phyloP scores from a whole-genome alignment of 1,139 yeast species.

The Pichia sp. region DNA sequence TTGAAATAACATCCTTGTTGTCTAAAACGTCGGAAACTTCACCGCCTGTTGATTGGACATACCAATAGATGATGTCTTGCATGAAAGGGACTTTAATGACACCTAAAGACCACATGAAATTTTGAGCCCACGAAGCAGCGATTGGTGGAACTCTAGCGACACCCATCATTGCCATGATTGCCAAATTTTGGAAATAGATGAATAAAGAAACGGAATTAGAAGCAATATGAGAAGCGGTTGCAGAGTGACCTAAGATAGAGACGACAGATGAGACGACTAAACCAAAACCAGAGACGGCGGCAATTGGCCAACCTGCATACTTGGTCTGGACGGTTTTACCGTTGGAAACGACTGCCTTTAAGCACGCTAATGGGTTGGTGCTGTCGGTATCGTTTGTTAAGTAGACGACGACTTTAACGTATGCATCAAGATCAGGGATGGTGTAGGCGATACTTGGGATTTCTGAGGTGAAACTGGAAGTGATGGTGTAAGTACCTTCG shows the following conservation, averaged over 20 bases:
- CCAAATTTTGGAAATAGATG: slow-evolving; percentile 90
- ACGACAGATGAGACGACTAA: slow-evolving; percentile 83
- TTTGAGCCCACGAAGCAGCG: slow-evolving; percentile 98
- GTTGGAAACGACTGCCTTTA: slow-evolving; percentile 81
- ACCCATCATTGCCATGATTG: slow-evolving; percentile 95
- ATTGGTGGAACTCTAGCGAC: slow-evolving; percentile 92
- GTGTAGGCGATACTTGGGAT: slow-evolving; percentile 87
- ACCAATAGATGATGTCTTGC: slow-evolving; percentile 90
- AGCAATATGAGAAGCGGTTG: slow-evolving; percentile 96
- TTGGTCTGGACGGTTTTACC: slow-evolving; percentile 94
- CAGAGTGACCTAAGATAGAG: slow-evolving; percentile 84
- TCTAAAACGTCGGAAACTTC: slow-evolving; percentile 69
- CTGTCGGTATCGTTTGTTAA: slow-evolving; percentile 40
- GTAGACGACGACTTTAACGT: slow-evolving; percentile 72
- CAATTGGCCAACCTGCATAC: slow-evolving; percentile 97
- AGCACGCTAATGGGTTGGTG: slow-evolving; percentile 73
- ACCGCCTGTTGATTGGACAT: slow-evolving; percentile 96
- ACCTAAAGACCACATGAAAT: slow-evolving; percentile 96
- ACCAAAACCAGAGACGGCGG: slow-evolving; percentile 87
- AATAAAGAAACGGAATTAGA: slow-evolving; percentile 92
- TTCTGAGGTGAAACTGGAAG: slow-evolving; percentile 41
- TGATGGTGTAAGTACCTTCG: slow-evolving; percentile 48
- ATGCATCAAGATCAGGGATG: slow-evolving; percentile 92
- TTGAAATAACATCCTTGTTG: slow-evolving; percentile 56
- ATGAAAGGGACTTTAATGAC: slow-evolving; percentile 77